phyloP scores from a whole-genome alignment of 73 alveolate genomes.

The Stentor coeruleus region DNA sequence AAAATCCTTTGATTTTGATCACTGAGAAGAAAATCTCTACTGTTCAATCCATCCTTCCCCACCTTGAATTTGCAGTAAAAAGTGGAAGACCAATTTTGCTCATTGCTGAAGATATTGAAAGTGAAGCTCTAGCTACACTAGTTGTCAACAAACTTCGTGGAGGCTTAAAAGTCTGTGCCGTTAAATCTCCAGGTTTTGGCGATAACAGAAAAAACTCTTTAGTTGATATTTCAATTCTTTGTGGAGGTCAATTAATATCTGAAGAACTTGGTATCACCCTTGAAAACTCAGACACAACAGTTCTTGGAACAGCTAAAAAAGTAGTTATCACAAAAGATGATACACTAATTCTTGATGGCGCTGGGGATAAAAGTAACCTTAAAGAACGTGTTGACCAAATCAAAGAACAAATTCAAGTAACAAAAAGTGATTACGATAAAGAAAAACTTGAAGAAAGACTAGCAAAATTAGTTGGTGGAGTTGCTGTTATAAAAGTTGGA shows the following conservation, averaged over 20 bases:
- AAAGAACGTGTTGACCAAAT: constrained; percentile 67
- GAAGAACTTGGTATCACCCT: constrained; percentile 88
- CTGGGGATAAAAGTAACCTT: constrained; percentile 71
- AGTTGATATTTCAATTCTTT: constrained; percentile 83
- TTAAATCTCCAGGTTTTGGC: constrained; percentile 97
- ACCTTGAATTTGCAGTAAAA: constrained; percentile 80
- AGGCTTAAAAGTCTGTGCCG: constrained; percentile 90
- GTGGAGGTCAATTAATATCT: constrained; percentile 86
- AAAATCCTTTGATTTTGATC: constrained; percentile 86
- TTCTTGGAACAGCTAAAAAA: constrained; percentile 82
- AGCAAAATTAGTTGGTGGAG: constrained; percentile 95
- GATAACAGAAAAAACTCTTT: constrained; percentile 92
- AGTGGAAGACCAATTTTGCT: constrained; percentile 76
- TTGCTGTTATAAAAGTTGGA: constrained; percentile 96
- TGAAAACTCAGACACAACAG: constrained; percentile 65
- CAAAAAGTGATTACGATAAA: constrained; percentile 82
- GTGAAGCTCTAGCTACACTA: constrained; percentile 91
- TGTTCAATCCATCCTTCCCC: constrained; percentile 82
- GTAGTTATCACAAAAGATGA: constrained; percentile 89
- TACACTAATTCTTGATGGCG: constrained; percentile 93
- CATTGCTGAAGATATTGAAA: constrained; percentile 95
- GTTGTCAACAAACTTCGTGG: constrained; percentile 93
- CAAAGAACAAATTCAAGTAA: constrained; percentile 52
- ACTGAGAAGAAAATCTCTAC: constrained; percentile 91
- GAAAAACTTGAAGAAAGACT: constrained; percentile 95